A percentile compares a stretch with the other conserved stretches of the same genome.
Evolutionary conservation across 768 basidiomycete species (phyloP).

Genomic region (Chalciporus chontae): DNA sequence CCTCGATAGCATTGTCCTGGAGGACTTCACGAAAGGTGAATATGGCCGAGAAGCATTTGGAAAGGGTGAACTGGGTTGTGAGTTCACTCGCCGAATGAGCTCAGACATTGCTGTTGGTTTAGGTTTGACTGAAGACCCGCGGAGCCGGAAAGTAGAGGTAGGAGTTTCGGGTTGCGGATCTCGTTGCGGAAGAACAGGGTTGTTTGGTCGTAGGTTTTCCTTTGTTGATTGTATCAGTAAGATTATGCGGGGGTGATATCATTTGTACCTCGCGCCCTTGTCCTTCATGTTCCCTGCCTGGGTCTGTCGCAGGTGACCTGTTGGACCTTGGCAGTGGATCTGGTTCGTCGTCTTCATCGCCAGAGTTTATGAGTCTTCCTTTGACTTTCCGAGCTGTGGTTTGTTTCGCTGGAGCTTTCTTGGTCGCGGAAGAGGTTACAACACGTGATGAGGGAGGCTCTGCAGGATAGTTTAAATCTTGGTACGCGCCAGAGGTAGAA

Average conservation of each 20-base stretch:
- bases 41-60: slow-evolving; percentile 35
- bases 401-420: slow-evolving; percentile 18
- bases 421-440: slow-evolving; percentile 9
- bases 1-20: slow-evolving; percentile 54
- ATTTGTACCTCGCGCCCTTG: slow-evolving; percentile 16
- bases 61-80: slow-evolving; percentile 58
- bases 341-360: slow-evolving; percentile 25
- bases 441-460: slow-evolving; percentile 1
- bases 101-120: slow-evolving; percentile 68
- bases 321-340: background rate
- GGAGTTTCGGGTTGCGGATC: slow-evolving; percentile 5
- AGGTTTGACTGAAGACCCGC: slow-evolving; percentile 45
- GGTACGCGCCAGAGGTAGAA: background rate
- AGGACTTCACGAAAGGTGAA: slow-evolving; percentile 65
- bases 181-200: slow-evolving; percentile 1
- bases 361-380: slow-evolving; percentile 21
- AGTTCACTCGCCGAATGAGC: slow-evolving; percentile 68
- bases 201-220: slow-evolving; percentile 11
- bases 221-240: slow-evolving; percentile 5
- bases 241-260: background rate
- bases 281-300: slow-evolving; percentile 2
- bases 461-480: background rate
- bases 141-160: slow-evolving; percentile 10
- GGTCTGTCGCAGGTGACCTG: background rate
- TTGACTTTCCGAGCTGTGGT: slow-evolving; percentile 26